Base-by-base conservation (phyloP, 805 yeast genomes). In the Lipomyces spencermartinsiae region DNA sequence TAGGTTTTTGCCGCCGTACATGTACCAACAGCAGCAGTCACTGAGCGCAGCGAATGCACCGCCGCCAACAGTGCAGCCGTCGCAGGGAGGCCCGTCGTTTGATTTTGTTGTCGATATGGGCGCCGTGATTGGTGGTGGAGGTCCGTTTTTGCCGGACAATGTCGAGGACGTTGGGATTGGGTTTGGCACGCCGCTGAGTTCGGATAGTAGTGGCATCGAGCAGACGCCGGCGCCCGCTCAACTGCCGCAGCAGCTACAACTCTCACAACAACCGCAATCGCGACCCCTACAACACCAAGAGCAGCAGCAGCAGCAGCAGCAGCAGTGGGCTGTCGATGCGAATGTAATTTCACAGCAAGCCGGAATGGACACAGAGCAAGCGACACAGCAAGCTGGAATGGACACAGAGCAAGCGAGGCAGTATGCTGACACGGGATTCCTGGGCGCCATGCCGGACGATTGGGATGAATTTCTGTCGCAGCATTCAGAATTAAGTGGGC, bases 1-100 rank as follows among this genome's bases (percentile, higher is more conserved):
- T 0, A 80, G 91, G 53, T 88, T 90, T 71, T 76, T 91, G 60
- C 97, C 97, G 1, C 95, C 97, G 2, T 91, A 90, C 76, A 91
- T 91, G 96, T 81, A 88, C 19, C 58, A 43, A 12, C 62, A 88
- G 14, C 58, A 25, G 25, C 63, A 58, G 8, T 14, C 62, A 4
- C 55, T 34, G 37, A 6, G 25, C 16, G 29, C 56, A 5, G 14
- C 12, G 34, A 12, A 53, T 12, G 33, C 19, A 7, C 57, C 8
- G 35, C 9, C 29, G 31, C 39, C n/a, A 29, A 22, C 9, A 9
- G 16, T 16, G 33, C 22, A 60, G 57, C 56, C 22, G 22, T 8
- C 25, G 56, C 39, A 31, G 56, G 58, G 29, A 14, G 12, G 1
- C 14, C 12, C 56, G 56, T 31, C 34, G 29, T 12, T n/a, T 25